phyloP scores from a whole-genome alignment of 306 rosid species.

The Myrica gale region DNA sequence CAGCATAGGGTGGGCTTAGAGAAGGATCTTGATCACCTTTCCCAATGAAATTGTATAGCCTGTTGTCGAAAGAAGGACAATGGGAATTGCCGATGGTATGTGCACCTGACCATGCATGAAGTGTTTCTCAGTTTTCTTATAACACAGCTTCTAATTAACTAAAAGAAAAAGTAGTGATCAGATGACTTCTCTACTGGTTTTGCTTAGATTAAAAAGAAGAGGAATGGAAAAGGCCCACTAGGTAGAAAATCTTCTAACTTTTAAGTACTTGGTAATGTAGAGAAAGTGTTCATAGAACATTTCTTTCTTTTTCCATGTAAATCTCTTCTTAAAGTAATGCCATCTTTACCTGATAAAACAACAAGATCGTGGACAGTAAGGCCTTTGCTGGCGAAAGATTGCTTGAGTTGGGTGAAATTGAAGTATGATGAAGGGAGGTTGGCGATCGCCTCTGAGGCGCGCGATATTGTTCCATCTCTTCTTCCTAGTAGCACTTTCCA shows the following conservation, averaged over 20 bases:
- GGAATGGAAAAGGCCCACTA: not conserved
- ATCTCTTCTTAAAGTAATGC: too few species aligned
- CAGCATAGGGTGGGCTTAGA: constrained; percentile 35
- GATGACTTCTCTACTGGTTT: not conserved
- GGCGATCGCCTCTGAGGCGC: constrained; percentile 22
- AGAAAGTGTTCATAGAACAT: not conserved
- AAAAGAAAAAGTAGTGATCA: not conserved
- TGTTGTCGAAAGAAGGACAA: constrained; percentile 13
- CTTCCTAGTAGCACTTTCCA: constrained; percentile 43
- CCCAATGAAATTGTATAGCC: constrained; percentile 60
- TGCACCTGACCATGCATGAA: not conserved
- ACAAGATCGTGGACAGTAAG: constrained; percentile 3
- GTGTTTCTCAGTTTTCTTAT: not conserved
- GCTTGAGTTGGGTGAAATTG: constrained; percentile 31
- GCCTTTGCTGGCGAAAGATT: constrained; percentile 20
- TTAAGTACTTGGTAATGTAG: too few species aligned
- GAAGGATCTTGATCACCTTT: constrained; percentile 64
- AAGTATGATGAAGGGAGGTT: constrained; percentile 38
- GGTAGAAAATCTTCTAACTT: too few species aligned
- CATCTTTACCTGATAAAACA: constrained; percentile 35
- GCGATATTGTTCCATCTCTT: constrained; percentile 45
- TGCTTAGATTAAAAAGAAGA: not conserved
- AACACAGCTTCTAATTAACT: not conserved
- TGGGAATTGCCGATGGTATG: constrained; percentile 47
- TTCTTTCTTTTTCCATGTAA: constrained; percentile 8